Evolutionary conservation across 371 early-diverging fungal species (phyloP).

Genomic region (Mortierella sp.): DNA sequence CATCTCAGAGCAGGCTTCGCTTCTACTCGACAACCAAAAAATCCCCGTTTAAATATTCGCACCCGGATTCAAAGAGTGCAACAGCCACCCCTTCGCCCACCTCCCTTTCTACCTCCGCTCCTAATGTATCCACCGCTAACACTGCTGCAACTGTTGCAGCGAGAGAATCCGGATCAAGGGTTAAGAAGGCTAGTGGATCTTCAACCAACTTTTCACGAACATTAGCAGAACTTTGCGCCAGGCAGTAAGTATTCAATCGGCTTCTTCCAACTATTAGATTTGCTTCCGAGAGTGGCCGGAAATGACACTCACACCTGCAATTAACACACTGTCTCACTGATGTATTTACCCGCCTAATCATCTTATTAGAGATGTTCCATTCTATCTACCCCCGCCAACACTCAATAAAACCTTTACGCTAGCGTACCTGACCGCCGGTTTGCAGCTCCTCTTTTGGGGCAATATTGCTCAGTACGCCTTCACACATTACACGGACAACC

Average conservation of each 20-base stretch:
- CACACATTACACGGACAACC: constrained; percentile 55
- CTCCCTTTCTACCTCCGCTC: constrained; percentile 13
- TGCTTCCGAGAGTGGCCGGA: not conserved
- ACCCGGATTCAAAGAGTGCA: constrained; percentile 36
- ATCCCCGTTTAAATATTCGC: constrained; percentile 46
- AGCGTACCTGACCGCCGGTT: constrained; percentile 49
- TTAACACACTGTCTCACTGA: no score
- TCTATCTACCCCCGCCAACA: constrained; percentile 45
- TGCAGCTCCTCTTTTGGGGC: constrained; percentile 54
- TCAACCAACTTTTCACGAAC: constrained; percentile 33
- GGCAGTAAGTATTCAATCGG: constrained; percentile 36
- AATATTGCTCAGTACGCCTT: constrained; percentile 55
- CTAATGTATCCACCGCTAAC: not conserved
- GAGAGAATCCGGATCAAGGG: constrained; percentile 14
- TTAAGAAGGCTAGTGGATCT: constrained; percentile 8
- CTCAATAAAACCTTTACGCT: constrained; percentile 46
- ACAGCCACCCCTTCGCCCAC: constrained; percentile 33
- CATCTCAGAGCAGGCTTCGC: constrained; percentile 4
- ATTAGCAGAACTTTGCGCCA: constrained; percentile 53
- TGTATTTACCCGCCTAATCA: no score
- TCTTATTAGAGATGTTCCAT: constrained; percentile 34
- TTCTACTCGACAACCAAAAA: constrained; percentile 35
- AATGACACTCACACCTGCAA: not conserved
- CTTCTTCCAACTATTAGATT: not conserved
- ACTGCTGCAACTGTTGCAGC: constrained; percentile 7